These are phyloP conservation scores for Mucor sp. DNA, from an alignment of 371 early-diverging fungal species.

Conservation along the genomic window DNA sequence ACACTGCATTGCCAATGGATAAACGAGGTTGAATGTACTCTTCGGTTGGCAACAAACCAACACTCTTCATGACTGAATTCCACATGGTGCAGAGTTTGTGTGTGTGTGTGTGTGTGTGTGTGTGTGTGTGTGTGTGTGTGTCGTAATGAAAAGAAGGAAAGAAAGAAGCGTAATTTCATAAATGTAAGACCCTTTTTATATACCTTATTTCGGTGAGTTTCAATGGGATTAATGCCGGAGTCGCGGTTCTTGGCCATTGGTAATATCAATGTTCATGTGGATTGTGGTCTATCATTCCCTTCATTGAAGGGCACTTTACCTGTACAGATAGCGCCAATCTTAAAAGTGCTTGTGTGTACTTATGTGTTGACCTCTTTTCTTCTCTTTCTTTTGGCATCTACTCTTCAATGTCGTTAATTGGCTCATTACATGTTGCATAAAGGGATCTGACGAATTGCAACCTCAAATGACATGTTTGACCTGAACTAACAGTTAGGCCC, in stretches of 20 bases:
- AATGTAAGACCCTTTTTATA: background rate
- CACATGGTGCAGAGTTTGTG: slow-evolving; percentile 14
- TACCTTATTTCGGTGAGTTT: background rate
- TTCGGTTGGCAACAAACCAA: slow-evolving; percentile 23
- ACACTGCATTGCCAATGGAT: slow-evolving; percentile 30
- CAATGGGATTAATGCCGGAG: slow-evolving; percentile 1
- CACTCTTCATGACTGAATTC: slow-evolving; percentile 24
- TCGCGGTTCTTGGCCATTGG: background rate
- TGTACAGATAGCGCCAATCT: background rate
- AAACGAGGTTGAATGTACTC: slow-evolving; percentile 28
- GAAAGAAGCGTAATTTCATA: background rate
- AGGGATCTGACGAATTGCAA: background rate
- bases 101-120: too few relatives aligned
- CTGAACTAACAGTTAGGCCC: background rate
- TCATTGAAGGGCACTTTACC: too few relatives aligned
- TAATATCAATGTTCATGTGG: background rate
- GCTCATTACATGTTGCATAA: background rate
- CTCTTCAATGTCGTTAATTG: background rate
- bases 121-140: too few relatives aligned
- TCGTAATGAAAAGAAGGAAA: slow-evolving; percentile 4
- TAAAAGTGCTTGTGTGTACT: background rate
- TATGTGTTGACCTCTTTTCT: background rate
- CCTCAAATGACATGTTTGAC: background rate
- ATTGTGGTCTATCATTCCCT: background rate
- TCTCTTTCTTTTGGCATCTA: too few relatives aligned